phyloP scores from a whole-genome alignment of 768 basidiomycete genomes.

The Calvatia gigantea region DNA sequence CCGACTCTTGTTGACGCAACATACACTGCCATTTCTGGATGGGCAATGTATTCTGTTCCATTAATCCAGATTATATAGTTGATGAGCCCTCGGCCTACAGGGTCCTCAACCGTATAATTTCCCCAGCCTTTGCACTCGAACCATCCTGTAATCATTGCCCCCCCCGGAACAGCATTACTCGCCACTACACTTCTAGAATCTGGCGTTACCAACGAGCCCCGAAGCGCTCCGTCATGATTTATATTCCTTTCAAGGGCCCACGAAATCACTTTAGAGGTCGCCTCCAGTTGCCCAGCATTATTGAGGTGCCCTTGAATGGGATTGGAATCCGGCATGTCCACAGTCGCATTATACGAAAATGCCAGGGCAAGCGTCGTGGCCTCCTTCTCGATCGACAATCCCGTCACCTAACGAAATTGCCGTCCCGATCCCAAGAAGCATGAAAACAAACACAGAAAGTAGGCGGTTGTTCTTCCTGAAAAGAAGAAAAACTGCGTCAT shows the following conservation, averaged over 20 bases:
- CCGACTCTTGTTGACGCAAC: constrained; percentile 3
- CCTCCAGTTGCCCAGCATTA: constrained; percentile 13
- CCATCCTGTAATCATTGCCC: constrained; percentile 8
- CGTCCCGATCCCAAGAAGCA: constrained; percentile 8
- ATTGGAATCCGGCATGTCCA: constrained; percentile 10
- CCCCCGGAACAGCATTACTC: constrained; percentile 11
- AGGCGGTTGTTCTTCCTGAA: constrained; percentile 11
- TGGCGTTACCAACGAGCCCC: constrained; percentile 13
- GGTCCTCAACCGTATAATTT: constrained; percentile 8
- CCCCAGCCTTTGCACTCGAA: constrained; percentile 10
- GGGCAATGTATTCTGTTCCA: neutral
- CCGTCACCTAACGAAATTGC: constrained; percentile 11
- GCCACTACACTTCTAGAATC: constrained; percentile 10
- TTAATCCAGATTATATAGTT: neutral
- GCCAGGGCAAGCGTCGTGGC: neutral
- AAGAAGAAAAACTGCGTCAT: constrained; percentile 10
- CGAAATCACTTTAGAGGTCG: constrained; percentile 12
- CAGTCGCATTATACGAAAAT: constrained; percentile 6
- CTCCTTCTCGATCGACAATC: constrained; percentile 14
- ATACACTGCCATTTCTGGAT: neutral
- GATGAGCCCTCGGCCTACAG: neutral
- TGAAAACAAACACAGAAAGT: constrained; percentile 12
- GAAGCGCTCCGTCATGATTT: constrained; percentile 10
- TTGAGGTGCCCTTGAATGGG: constrained; percentile 1
- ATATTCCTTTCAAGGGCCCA: constrained; percentile 14